A percentile compares a stretch with the other conserved stretches of the same genome.
Evolutionary conservation across 208 protist species (phyloP).

Genomic region (Trypanosoma platydactyli): DNA sequence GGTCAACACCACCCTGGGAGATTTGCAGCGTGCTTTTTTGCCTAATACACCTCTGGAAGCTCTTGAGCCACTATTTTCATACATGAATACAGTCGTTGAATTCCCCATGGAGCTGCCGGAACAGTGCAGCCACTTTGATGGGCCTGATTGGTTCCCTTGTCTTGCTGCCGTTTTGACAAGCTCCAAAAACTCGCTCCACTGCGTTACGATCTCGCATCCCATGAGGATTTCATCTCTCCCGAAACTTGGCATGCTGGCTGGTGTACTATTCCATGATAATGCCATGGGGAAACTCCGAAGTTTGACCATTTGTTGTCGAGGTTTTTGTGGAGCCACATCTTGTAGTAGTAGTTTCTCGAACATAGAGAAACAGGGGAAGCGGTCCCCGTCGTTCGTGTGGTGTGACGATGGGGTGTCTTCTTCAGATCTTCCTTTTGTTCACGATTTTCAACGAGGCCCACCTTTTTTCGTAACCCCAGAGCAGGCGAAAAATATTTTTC

Average conservation of each 20-base stretch:
- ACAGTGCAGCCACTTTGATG: constrained; percentile 42
- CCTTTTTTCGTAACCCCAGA: constrained; percentile 11
- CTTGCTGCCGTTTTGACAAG: constrained; percentile 55
- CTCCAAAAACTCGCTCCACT: constrained; percentile 40
- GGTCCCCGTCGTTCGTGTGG: too few relatives aligned
- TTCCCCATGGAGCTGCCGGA: constrained; percentile 58
- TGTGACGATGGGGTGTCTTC: not conserved
- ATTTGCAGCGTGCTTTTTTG: constrained; percentile 53
- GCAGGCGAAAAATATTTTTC: constrained; percentile 1
- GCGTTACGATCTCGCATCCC: constrained; percentile 39
- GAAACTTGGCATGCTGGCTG: constrained; percentile 56
- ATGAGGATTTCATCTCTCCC: constrained; percentile 58
- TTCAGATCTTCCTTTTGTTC: not conserved
- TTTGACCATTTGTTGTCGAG: constrained; percentile 40
- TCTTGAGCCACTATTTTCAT: constrained; percentile 47
- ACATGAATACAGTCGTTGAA: constrained; percentile 55
- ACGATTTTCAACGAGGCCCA: not conserved
- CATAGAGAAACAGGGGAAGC: too few relatives aligned
- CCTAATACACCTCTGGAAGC: constrained; percentile 42
- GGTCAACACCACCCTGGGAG: constrained; percentile 33
- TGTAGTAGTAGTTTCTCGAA: too few relatives aligned
- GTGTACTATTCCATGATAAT: constrained; percentile 51
- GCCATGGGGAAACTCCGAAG: constrained; percentile 35
- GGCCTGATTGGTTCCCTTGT: constrained; percentile 66
- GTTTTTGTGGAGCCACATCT: constrained; percentile 32